phyloP scores from a whole-genome alignment of 306 rosid species.

The Vigna hirtella region DNA sequence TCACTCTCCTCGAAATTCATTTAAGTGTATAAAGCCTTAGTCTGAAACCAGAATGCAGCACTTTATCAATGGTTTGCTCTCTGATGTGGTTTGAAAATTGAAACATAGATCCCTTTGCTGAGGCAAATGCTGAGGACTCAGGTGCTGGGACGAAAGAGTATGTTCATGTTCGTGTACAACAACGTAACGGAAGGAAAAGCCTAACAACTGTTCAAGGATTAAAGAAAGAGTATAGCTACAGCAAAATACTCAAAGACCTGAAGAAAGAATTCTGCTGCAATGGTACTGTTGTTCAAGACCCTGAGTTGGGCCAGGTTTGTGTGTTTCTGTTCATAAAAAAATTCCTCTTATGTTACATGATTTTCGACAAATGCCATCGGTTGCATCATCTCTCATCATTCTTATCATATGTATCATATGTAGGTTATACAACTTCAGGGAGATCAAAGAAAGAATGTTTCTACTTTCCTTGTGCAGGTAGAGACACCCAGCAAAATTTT shows the following conservation, averaged over 20 bases:
- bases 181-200: constrained; percentile 70
- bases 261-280: constrained; percentile 68
- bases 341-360: constrained; percentile 1
- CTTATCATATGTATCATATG: neutral
- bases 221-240: constrained; percentile 64
- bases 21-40: neutral
- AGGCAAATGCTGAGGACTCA: constrained; percentile 71
- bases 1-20: too few relatives aligned
- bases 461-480: constrained; percentile 71
- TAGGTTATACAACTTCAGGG: constrained; percentile 76
- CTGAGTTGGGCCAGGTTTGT: constrained; percentile 69
- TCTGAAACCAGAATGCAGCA: neutral
- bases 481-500: too few relatives aligned
- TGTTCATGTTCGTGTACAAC: constrained; percentile 65
- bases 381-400: neutral
- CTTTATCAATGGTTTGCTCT: constrained; percentile 7
- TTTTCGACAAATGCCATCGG: neutral
- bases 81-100: constrained; percentile 37
- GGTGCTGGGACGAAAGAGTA: constrained; percentile 65
- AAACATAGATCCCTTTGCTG: constrained; percentile 62
- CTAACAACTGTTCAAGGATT: constrained; percentile 65
- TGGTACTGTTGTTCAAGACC: constrained; percentile 68
- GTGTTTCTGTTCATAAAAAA: constrained; percentile 19
- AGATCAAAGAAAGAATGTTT: constrained; percentile 67
- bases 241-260: constrained; percentile 62